Percentiles rank a stretch among this genome's conserved stretches.
Evolutionary conservation across 805 yeast species (phyloP).

Genomic region (Geotrichum ghanense): DNA sequence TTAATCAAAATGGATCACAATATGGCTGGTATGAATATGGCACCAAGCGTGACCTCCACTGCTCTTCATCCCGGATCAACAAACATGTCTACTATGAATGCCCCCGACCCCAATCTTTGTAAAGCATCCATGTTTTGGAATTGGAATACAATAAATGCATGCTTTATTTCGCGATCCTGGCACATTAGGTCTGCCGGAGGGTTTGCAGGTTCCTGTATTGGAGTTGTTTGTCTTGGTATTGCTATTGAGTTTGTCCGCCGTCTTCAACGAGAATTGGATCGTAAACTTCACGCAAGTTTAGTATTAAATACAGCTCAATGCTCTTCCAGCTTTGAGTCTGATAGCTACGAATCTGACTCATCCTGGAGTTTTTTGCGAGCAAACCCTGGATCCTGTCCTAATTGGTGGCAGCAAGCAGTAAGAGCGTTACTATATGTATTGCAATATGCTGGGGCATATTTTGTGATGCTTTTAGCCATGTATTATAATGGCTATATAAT

Average conservation of each 20-base stretch:
- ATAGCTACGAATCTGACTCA: constrained; percentile 2
- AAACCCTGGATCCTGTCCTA: constrained; percentile 25
- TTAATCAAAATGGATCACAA: too few species aligned
- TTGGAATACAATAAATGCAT: constrained; percentile 57
- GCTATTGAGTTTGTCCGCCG: constrained; percentile 49
- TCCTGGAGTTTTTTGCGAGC: constrained; percentile 9
- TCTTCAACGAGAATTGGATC: constrained; percentile 35
- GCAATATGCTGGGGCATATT: constrained; percentile 53
- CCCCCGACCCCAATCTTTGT: too few species aligned
- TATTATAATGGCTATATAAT: constrained; percentile 62
- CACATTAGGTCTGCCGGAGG: constrained; percentile 44
- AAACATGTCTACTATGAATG: constrained; percentile 14
- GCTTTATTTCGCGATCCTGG: constrained; percentile 56
- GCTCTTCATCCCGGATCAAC: too few species aligned
- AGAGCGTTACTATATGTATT: constrained; percentile 40
- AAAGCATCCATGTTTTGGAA: constrained; percentile 53
- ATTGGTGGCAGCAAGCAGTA: constrained; percentile 37
- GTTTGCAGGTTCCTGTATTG: constrained; percentile 67
- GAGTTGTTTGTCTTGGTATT: constrained; percentile 48
- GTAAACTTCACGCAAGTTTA: constrained; percentile 17
- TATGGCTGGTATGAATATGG: too few species aligned
- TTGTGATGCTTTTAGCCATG: constrained; percentile 65
- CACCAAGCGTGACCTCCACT: too few species aligned
- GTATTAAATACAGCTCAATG: constrained; percentile 13
- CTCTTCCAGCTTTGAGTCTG: neutral